These are phyloP conservation scores for Talaromyces liani DNA, from an alignment of 495 filamentous ascomycete species.

Conservation along the genomic window DNA sequence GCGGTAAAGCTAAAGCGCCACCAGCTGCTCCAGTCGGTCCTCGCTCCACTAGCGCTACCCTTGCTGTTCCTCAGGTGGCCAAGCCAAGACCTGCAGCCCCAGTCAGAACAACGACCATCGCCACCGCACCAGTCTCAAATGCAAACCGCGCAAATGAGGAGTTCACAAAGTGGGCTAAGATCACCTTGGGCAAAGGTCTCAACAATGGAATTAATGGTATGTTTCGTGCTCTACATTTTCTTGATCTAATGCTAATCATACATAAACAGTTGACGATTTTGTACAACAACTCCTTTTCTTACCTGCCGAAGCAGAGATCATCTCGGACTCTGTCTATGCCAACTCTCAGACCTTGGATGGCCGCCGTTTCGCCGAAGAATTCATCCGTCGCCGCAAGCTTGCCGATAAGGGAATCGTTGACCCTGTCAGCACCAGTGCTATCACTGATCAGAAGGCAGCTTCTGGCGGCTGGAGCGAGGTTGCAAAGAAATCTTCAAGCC, in stretches of 20 bases:
- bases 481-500: slow-evolving; percentile 72
- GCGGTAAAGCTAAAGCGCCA: slow-evolving; percentile 78
- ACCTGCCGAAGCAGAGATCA: slow-evolving; percentile 68
- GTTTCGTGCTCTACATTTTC: slow-evolving; percentile 12
- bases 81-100: slow-evolving; percentile 35
- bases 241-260: slow-evolving; percentile 20
- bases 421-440: slow-evolving; percentile 35
- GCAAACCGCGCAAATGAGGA: slow-evolving; percentile 66
- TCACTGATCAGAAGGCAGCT: slow-evolving; percentile 32
- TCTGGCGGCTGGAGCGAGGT: slow-evolving; percentile 92
- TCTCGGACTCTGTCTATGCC: slow-evolving; percentile 82
- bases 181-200: slow-evolving; percentile 56
- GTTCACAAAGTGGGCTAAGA: slow-evolving; percentile 86
- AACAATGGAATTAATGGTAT: slow-evolving; percentile 54
- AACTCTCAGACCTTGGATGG: slow-evolving; percentile 82
- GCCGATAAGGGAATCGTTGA: slow-evolving; percentile 82
- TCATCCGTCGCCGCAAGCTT: slow-evolving; percentile 81
- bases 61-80: slow-evolving; percentile 30
- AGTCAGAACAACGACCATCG: slow-evolving; percentile 28
- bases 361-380: slow-evolving; percentile 89
- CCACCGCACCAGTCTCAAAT: slow-evolving; percentile 31
- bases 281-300: slow-evolving; percentile 64
- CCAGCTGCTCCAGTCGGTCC: slow-evolving; percentile 48
- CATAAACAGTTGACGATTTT: slow-evolving; percentile 66
- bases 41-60: slow-evolving; percentile 47